These are phyloP conservation scores for Arthrobotrys pseudoclavata DNA, from an alignment of 2,329 filamentous ascomycete genomes.

Conservation along the genomic window DNA sequence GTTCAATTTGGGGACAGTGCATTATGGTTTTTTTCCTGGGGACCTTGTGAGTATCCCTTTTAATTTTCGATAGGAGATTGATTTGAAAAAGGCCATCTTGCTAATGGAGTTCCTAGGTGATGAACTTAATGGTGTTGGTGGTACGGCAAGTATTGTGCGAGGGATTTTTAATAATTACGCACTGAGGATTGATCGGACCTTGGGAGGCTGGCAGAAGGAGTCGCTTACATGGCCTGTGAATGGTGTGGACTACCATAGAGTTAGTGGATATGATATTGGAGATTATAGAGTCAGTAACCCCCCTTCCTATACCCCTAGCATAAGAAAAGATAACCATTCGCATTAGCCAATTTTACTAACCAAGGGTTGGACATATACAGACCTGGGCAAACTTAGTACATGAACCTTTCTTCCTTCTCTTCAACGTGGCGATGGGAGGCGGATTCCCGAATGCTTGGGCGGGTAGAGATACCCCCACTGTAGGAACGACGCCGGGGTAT, in stretches of 20 bases:
- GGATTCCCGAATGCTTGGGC: slow-evolving; percentile 66
- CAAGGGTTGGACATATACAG: not conserved
- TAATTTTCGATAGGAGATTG: slow-evolving; percentile 61
- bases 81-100: slow-evolving; percentile 14
- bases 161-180: slow-evolving; percentile 65
- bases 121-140: slow-evolving; percentile 30
- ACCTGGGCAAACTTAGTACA: slow-evolving; percentile 65
- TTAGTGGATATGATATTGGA: slow-evolving; percentile 64
- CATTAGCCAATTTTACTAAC: not conserved
- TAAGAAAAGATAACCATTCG: not conserved
- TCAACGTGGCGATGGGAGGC: slow-evolving; percentile 68
- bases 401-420: slow-evolving; percentile 65
- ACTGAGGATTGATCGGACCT: slow-evolving; percentile 65
- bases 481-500: slow-evolving; percentile 64
- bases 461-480: slow-evolving; percentile 65
- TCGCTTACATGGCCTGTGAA: slow-evolving; percentile 66
- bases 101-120: slow-evolving; percentile 20
- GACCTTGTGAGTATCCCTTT: slow-evolving; percentile 64
- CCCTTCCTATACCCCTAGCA: not conserved
- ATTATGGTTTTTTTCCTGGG: slow-evolving; percentile 67
- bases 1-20: slow-evolving; percentile 66
- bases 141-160: slow-evolving; percentile 34
- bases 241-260: slow-evolving; percentile 63
- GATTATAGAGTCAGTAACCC: slow-evolving; percentile 57
- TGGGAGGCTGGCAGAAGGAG: slow-evolving; percentile 63